Evolutionary conservation across 345 rosid genomes (phyloP).

Genomic region (Psidium friedrichsthalianum): DNA sequence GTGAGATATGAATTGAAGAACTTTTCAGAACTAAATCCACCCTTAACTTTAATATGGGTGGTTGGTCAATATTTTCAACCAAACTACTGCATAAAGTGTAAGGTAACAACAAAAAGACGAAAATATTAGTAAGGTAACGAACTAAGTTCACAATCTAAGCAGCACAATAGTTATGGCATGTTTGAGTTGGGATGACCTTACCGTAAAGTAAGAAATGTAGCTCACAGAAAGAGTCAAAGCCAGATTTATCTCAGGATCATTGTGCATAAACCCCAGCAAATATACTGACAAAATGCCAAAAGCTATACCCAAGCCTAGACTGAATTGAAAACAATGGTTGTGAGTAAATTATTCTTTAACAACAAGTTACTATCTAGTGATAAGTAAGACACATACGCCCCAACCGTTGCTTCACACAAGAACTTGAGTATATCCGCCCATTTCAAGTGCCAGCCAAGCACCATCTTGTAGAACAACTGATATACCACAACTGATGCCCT

Average conservation of each 20-base stretch:
- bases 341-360: background rate
- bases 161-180: background rate
- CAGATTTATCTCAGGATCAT: constrained; percentile 77
- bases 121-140: background rate
- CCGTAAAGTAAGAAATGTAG: constrained; percentile 74
- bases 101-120: background rate
- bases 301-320: constrained; percentile 78
- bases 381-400: constrained; percentile 63
- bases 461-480: constrained; percentile 76
- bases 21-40: background rate
- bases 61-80: background rate
- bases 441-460: constrained; percentile 40
- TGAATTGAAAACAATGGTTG: constrained; percentile 1
- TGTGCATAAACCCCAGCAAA: constrained; percentile 78
- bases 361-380: background rate
- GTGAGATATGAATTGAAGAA: background rate
- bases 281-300: constrained; percentile 74
- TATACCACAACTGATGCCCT: constrained; percentile 88
- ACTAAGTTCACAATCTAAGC: background rate
- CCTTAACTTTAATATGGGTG: background rate
- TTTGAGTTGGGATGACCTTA: constrained; percentile 10
- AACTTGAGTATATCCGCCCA: constrained; percentile 43
- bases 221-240: constrained; percentile 74
- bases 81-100: background rate
- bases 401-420: constrained; percentile 53